Base-by-base conservation (phyloP, 345 rosid genomes). In the Angophora floribunda region DNA sequence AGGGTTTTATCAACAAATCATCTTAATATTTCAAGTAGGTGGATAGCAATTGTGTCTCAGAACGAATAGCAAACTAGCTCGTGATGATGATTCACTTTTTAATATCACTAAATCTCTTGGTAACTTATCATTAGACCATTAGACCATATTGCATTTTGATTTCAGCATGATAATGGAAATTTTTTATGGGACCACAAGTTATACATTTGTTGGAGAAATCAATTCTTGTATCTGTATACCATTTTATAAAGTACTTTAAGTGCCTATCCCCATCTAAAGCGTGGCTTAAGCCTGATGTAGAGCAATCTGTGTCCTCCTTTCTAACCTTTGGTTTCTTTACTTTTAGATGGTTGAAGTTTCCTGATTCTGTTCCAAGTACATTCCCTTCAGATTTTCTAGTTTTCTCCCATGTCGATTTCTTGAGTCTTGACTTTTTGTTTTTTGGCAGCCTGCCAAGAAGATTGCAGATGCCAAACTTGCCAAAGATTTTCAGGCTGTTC, bases 391-490 rank as follows among this genome's bases (percentile, higher is more conserved):
- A 75, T 75, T 36, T 75, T 36, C 41, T 21, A 79, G 63, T 19
- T 85, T 52, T 51, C 28, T 79, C 41, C 32, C 51, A 15, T 28
- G 47, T 0, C 0, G 0, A 75, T 59, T 30, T 70, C 75, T 65
- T 67, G 52, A 47, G 44, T 51, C 63, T 88, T 78, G 10, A 32
- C 28, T 16, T 26, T 70, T 52, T 15, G 6, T 24, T 8, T 51
- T 1, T 13, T 36, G 36, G 80, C 88, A 89, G 91, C 91, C 86
- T 32, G 86, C 52, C 89, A 89, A 87, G 89, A 89, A 89, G 85
- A 89, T 89, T 70, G 86, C 87, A 13, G 89, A 85, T 89, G 91
- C 89, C 70, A 89, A 87, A 86, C 91, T 89, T 47, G 89, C 91
- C 55, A 89, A 86, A 85, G 91, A 89, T 78, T 89, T 89, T 49